Evolutionary conservation across 441 rosid species (phyloP), one percentile per base, ranked within the genome.

Genomic region (Euphorbia celastroides): DNA sequence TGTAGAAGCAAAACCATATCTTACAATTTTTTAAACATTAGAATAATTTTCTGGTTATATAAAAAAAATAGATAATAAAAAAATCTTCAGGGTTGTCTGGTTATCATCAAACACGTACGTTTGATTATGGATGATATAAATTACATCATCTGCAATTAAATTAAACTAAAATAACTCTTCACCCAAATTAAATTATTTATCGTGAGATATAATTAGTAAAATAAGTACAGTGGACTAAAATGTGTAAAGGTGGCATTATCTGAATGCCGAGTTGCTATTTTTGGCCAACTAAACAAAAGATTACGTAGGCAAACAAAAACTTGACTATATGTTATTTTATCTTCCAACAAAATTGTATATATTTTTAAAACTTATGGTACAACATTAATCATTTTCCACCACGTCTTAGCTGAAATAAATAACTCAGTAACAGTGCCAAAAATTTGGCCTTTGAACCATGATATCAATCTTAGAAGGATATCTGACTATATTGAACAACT

Each of bases 101-200:
- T 70, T 31, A 72, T 57, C 68, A 26, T 65, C 78, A 30, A 68
- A n/a, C n/a, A n/a, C n/a, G 70, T 75, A 71, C 73, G 67, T 61
- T 44, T 36, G 62, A 65, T 26, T 57, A 17, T 6, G 16, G 62
- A 54, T 42, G 58, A 62, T 20, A 62, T 41, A 56, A 23, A n/a
- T 23, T 55, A 55, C 16, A 23, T 25, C 11, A 55, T 23, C 26
- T 7, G n/a, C 32, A 25, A 26, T 55, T 13, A 7, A 55, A 55
- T 55, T 55, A 25, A 55, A 55, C 26, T 23, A 0, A 10, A 7
- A 6, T 34, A 34, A 34, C 4, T 34, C 4, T 34, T n/a, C n/a
- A n/a, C n/a, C n/a, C n/a, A n/a, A n/a, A n/a, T n/a, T n/a, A n/a
- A n/a, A n/a, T n/a, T n/a, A n/a, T n/a, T n/a, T 9, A 9, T 38